Evolutionary conservation across 176 grass and related monocot species (phyloP), one percentile per base, ranked within the genome.

Genomic region (Phoenix dactylifera): DNA sequence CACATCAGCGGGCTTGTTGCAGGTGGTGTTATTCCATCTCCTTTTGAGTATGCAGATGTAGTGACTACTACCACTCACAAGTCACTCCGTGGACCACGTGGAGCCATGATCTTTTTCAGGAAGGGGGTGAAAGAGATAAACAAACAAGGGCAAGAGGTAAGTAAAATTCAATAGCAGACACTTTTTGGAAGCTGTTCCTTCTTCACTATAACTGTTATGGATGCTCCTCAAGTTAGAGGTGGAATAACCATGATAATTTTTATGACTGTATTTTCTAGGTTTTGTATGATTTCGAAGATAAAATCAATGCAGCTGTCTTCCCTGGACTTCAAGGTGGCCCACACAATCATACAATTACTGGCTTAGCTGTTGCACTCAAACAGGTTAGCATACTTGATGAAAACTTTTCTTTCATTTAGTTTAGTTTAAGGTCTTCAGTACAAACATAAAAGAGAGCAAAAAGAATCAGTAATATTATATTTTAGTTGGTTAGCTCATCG

Each of bases 31-130:
- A 79, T 98, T 78, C 82, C 88, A 58, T 92, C 87, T 86, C 94
- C 87, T 70, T 98, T 98, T 66, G 93, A 98, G 50, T 83, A 93
- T 69, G 94, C 94, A 59, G 94, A 98, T 98, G 76, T 98, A 15
- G 84, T 93, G 52, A 98, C 94, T 53, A 98, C 94, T 26, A 98
- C 94, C 26, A 98, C 94, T 66, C 94, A 98, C 79, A 98, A 98
- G 64, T 98, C 94, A 66, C 81, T 98, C 49, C 87, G 94, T 73
- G 94, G 94, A 29, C 94, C 94, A 66, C 81, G 94, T 75, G 94
- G 94, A 54, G 94, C 94, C 60, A 98, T 98, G 94, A 98, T 98
- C 76, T 98, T 98, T 72, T 98, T 79, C 77, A 83, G 85, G 74
- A 98, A 98, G 54, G 94, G 93, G 18, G 64, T 92, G 15, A 98